phyloP scores from a whole-genome alignment of 768 basidiomycete species.

The Naematelia encephala region DNA sequence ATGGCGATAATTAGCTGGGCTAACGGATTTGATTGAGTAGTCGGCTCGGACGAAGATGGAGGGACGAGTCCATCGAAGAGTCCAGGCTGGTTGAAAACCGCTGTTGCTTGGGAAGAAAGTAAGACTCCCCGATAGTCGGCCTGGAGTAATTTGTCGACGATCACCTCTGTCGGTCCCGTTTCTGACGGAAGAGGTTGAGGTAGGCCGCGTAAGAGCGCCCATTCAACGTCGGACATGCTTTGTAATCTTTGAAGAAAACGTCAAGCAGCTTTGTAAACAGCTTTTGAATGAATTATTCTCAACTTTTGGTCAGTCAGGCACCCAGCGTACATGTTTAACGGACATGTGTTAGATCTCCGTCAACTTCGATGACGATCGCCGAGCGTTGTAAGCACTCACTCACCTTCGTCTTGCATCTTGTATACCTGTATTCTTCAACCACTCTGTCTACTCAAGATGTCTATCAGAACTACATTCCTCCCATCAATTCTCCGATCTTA shows the following conservation, averaged over 20 bases:
- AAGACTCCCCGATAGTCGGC: slow-evolving; percentile 53
- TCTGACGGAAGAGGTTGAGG: background rate
- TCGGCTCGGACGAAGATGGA: slow-evolving; percentile 1
- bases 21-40: slow-evolving; percentile 13
- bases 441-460: too few relatives aligned
- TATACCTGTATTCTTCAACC: too few relatives aligned
- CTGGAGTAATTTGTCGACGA: slow-evolving; percentile 42
- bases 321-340: background rate
- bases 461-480: slow-evolving; percentile 18
- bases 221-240: slow-evolving; percentile 28
- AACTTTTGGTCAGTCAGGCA: background rate
- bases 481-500: slow-evolving; percentile 12
- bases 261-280: background rate
- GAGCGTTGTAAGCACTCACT: background rate
- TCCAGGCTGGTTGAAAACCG: slow-evolving; percentile 50
- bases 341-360: too few relatives aligned
- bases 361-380: background rate
- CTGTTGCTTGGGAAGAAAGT: slow-evolving; percentile 50
- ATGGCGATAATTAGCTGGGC: slow-evolving; percentile 62
- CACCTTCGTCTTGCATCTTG: background rate
- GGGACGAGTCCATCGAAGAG: slow-evolving; percentile 47
- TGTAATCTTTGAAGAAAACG: background rate
- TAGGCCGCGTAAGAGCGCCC: slow-evolving; percentile 25
- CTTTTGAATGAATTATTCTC: background rate
- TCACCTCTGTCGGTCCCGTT: slow-evolving; percentile 1